Evolutionary conservation across 2,329 filamentous ascomycete species (phyloP), one percentile per base, ranked within the genome.

Genomic region (Penicillium sp.): DNA sequence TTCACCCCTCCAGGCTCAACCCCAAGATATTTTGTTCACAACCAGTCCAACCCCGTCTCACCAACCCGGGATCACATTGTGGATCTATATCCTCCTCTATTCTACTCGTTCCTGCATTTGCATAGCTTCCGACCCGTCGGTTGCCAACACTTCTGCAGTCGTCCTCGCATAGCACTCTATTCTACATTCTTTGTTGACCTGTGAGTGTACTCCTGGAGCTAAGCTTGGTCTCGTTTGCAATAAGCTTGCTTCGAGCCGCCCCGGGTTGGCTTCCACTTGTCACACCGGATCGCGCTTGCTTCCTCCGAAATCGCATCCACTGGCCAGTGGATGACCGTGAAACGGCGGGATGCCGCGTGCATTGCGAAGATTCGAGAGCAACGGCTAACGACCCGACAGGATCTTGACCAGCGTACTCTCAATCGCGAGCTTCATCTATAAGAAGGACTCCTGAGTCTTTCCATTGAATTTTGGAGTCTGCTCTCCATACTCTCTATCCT

Each of bases 191-290:
- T 28, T 15, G 7, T 10, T 26, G n/a, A 33, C 26, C 42, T 21
- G 59, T 62, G 47, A 60, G 59, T 57, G 42, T 58, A 53, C 38
- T 47, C 51, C 39, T 34, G 47, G 12, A 24, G 41, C 26, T 12
- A 48, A 31, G 15, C 13, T 28, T 31, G 16, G 58, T 47, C 38
- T 38, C n/a, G 33, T 58, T 54, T 34, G 29, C 42, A 58, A 60
- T 58, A 60, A 57, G 58, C 58, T 61, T 64, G 60, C 51, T 38
- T 55, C 16, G 44, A 53, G 41, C 48, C 53, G 50, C 50, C 50
- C 42, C 24, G 49, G 48, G 39, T 44, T 45, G 41, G 23, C 24
- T 44, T 43, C 41, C 28, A 45, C 52, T 53, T 45, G 46, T 52
- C 46, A 44, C 58, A 57, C 48, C 41, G 48, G 45, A 49, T 47